Evolutionary conservation across 805 yeast species (phyloP).

Genomic region (Monosporozyma siamensis): DNA sequence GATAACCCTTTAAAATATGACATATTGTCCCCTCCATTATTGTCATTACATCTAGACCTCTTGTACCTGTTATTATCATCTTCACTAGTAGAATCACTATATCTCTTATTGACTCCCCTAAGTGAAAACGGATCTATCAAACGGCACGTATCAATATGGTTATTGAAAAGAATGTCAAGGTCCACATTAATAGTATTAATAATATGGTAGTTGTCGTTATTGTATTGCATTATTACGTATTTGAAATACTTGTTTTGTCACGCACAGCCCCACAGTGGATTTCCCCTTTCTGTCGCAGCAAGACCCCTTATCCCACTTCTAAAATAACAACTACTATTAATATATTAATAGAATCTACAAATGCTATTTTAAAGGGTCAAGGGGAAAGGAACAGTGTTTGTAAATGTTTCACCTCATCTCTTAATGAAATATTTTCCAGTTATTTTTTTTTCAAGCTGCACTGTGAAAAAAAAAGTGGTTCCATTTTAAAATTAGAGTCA

Average conservation of each 20-base stretch:
- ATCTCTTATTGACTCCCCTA: background rate
- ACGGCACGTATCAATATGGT: background rate
- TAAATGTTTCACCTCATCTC: background rate
- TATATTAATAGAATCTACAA: too few species aligned
- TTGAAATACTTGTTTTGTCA: background rate
- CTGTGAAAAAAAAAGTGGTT: background rate
- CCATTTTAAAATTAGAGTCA: background rate
- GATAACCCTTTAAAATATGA: background rate
- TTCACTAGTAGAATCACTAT: too few species aligned
- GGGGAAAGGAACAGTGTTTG: too few species aligned
- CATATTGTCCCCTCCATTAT: background rate
- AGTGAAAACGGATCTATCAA: background rate
- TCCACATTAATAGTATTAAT: background rate
- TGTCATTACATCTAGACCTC: background rate
- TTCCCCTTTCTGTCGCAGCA: too few species aligned
- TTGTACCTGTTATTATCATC: too few species aligned
- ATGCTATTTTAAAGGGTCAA: too few species aligned
- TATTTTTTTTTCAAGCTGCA: background rate
- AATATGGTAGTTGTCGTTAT: too few species aligned
- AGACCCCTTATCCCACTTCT: too few species aligned
- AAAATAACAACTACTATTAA: too few species aligned
- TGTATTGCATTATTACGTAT: background rate
- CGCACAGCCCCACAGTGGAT: background rate
- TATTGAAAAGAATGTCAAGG: background rate
- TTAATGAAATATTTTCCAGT: background rate